Evolutionary conservation across 495 filamentous ascomycete genomes (phyloP), one percentile per base, ranked within the genome.

Genomic region (Sporormia fimetaria): DNA sequence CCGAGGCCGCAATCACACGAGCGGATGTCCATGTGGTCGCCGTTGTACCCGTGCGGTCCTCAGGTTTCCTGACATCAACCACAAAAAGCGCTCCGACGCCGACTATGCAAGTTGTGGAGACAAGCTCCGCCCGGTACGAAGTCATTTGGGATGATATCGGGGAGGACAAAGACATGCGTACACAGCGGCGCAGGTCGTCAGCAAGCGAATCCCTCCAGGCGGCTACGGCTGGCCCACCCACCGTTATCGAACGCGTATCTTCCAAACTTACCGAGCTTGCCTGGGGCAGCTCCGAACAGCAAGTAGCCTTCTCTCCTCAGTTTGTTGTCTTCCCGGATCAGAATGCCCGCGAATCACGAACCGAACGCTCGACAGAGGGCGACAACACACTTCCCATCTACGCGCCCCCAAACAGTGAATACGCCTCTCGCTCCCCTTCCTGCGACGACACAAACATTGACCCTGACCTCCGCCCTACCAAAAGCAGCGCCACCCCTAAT

Each of bases 81-180:
- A 45, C 26, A 41, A 45, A 11, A 2, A 29, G 39, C 21, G 27
- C 29, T 20, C 23, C 36, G 3, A 51, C 41, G 6, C 40, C 41
- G 15, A 51, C 47, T 1, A 51, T 51, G 47, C 47, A 51, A 21
- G 45, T 51, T 3, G 47, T 51, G 7, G 47, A 51, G 25, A 44
- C 47, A 8, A 45, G 27, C 0, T 28, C 6, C 21, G 49, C 42
- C 3, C 30, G 37, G 11, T 52, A 52, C 22, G 37, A 52, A 30
- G 36, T 52, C 21, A 31, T 52, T 18, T 46, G 49, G 49, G 49
- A 52, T 33, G 34, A 46, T 23, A 27, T 52, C 10, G 31, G 14
- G 15, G 23, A 17, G 10, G 37, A 47, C 15, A n/a, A 39, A 21
- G 23, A 38, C n/a, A 21, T 33, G 11, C 24, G 21, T 3, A 7